Evolutionary conservation across 768 basidiomycete species (phyloP).

Genomic region (Leccinum uliginosum): DNA sequence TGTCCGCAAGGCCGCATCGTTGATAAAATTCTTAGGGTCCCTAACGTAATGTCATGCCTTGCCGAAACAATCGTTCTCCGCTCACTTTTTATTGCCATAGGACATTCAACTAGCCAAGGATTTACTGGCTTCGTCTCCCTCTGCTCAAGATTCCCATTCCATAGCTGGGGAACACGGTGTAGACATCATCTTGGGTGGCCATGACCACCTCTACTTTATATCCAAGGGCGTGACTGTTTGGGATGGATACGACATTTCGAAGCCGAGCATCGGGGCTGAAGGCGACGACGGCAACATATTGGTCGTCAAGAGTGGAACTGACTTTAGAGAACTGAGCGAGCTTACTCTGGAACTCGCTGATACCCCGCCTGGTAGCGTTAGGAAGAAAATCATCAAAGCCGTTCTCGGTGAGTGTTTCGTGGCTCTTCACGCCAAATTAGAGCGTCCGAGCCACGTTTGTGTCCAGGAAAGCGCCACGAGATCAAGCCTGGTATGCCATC

Average conservation of each 20-base stretch:
- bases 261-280: slow-evolving; percentile 61
- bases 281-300: slow-evolving; percentile 65
- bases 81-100: slow-evolving; percentile 34
- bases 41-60: slow-evolving; percentile 26
- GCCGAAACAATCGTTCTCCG: not conserved
- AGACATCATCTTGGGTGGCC: slow-evolving; percentile 82
- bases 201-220: slow-evolving; percentile 81
- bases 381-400: slow-evolving; percentile 57
- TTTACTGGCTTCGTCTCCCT: slow-evolving; percentile 54
- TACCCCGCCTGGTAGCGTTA: slow-evolving; percentile 57
- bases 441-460: not conserved
- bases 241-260: slow-evolving; percentile 56
- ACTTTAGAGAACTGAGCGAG: slow-evolving; percentile 85
- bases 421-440: not conserved
- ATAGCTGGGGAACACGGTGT: slow-evolving; percentile 64
- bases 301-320: slow-evolving; percentile 82
- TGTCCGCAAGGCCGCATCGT: not conserved
- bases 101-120: slow-evolving; percentile 69
- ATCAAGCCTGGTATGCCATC: slow-evolving; percentile 57
- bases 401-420: slow-evolving; percentile 47
- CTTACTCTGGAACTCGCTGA: slow-evolving; percentile 58
- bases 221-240: slow-evolving; percentile 62
- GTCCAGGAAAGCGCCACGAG: slow-evolving; percentile 59
- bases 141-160: slow-evolving; percentile 39
- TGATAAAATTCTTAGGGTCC: slow-evolving; percentile 18